Conservation (phyloP, 148 eudicot species). For the Rhododendron kiyosumense region DNA sequence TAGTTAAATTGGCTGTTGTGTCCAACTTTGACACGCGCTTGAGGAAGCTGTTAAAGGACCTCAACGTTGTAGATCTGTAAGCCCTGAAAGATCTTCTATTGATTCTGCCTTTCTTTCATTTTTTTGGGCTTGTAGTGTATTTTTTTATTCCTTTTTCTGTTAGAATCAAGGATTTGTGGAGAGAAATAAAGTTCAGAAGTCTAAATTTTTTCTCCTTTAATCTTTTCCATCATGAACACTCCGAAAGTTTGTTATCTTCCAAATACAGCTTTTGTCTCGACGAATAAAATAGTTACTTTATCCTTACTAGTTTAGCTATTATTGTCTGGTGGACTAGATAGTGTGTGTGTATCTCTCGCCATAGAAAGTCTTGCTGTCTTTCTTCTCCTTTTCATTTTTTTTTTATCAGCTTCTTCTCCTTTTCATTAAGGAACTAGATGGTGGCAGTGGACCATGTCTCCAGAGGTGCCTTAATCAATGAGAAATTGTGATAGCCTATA, state of each 20-base stretch:
- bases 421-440: neutral
- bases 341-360: neutral
- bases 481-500: neutral
- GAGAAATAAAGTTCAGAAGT: neutral
- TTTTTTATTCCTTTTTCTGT: neutral
- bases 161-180: neutral
- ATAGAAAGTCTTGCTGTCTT: neutral
- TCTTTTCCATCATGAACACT: neutral
- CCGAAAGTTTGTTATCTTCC: neutral
- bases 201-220: neutral
- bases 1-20: conserved; percentile 95
- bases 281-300: neutral
- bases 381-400: neutral
- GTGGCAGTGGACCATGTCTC: neutral
- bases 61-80: conserved; percentile 73
- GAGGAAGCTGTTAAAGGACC: conserved; percentile 90
- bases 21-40: conserved; percentile 95
- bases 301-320: neutral
- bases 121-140: neutral
- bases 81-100: conserved; percentile 20
- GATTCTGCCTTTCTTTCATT: neutral
- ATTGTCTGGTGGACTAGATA: neutral
- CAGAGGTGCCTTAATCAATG: neutral
- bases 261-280: neutral
- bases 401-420: neutral